Evolutionary conservation across 345 rosid species (phyloP).

Genomic region (Gossypium sturtianum): DNA sequence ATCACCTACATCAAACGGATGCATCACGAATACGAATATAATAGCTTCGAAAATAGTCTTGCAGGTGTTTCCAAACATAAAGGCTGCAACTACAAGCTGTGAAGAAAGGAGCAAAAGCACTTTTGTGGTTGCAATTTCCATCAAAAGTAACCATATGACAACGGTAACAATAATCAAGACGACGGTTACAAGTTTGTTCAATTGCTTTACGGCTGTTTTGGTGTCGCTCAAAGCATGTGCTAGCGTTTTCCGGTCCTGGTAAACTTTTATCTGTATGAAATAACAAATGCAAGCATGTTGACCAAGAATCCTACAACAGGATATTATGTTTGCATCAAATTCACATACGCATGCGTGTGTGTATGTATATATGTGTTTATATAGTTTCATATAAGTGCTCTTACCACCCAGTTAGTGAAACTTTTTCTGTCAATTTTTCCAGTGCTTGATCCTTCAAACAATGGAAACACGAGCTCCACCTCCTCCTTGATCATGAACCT

Average conservation of each 20-base stretch:
- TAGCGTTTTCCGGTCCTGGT: slow-evolving; percentile 61
- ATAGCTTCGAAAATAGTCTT: slow-evolving; percentile 74
- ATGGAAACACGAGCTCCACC: slow-evolving; percentile 66
- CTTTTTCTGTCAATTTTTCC: slow-evolving; percentile 53
- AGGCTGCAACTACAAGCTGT: slow-evolving; percentile 62
- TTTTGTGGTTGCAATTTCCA: slow-evolving; percentile 66
- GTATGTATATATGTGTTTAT: not conserved
- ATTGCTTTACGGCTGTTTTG: slow-evolving; percentile 82
- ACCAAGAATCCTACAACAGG: not conserved
- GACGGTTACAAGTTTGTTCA: slow-evolving; percentile 56
- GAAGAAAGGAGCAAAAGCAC: slow-evolving; percentile 53
- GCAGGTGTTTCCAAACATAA: slow-evolving; percentile 77
- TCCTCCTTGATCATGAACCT: slow-evolving; percentile 90
- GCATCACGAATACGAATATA: slow-evolving; percentile 83
- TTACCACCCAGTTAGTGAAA: slow-evolving; percentile 81
- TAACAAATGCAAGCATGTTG: not conserved
- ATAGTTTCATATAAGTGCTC: not conserved
- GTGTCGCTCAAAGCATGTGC: slow-evolving; percentile 77
- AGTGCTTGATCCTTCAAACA: slow-evolving; percentile 52
- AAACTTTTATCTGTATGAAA: slow-evolving; percentile 61
- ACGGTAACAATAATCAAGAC: slow-evolving; percentile 35
- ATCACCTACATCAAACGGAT: slow-evolving; percentile 94
- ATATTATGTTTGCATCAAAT: too few species aligned
- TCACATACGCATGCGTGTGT: too few species aligned
- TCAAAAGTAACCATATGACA: slow-evolving; percentile 63